These are phyloP conservation scores for Aspergillus sp. DNA, from an alignment of 2,329 filamentous ascomycete genomes.

Conservation along the genomic window DNA sequence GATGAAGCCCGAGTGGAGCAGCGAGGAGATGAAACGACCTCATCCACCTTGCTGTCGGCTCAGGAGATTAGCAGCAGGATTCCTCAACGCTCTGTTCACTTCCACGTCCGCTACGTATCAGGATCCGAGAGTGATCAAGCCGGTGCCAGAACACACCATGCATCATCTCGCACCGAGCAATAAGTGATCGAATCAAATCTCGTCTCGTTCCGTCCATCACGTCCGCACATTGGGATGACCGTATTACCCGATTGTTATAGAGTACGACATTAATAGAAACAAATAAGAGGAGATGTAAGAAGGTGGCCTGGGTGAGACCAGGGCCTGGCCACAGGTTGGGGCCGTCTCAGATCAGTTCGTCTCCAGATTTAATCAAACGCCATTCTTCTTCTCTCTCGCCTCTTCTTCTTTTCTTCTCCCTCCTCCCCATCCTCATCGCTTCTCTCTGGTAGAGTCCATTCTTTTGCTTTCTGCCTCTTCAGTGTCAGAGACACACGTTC, in stretches of 20 bases:
- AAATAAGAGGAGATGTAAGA: not conserved
- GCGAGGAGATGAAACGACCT: slow-evolving; percentile 1
- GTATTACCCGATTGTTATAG: not conserved
- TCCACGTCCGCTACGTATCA: no score
- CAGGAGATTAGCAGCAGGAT: not conserved
- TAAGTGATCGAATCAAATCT: no score
- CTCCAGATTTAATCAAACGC: slow-evolving; percentile 19
- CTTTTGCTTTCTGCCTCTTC: slow-evolving; percentile 11
- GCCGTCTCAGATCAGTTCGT: slow-evolving; percentile 7
- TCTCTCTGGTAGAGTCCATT: slow-evolving; percentile 16
- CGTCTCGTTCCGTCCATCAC: no score
- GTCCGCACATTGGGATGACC: no score
- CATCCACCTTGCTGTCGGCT: not conserved
- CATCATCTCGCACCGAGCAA: no score
- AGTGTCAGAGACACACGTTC: slow-evolving; percentile 18
- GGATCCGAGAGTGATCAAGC: no score
- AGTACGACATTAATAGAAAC: not conserved
- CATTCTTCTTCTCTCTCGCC: not conserved
- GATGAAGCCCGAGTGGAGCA: not conserved
- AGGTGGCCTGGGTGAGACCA: not conserved
- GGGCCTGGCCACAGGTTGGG: not conserved
- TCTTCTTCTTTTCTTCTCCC: slow-evolving; percentile 14
- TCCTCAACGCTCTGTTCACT: not conserved
- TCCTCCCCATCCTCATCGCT: slow-evolving; percentile 10
- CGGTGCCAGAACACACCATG: not conserved